Evolutionary conservation across 768 basidiomycete species (phyloP).

Genomic region (Boletus rex-veris): DNA sequence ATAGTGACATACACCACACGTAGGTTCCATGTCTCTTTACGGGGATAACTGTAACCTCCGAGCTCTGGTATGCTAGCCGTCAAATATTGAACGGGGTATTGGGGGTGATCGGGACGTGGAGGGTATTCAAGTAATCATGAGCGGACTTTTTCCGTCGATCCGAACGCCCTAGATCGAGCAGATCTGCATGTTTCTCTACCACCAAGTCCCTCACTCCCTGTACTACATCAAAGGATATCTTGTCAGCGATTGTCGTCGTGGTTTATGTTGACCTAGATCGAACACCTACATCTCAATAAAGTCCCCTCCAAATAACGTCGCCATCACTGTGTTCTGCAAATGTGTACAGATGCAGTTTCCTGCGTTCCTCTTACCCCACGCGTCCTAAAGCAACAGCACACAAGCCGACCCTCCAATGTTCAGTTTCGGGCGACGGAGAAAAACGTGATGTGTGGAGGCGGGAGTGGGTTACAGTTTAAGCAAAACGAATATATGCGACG

Average conservation of each 20-base stretch:
- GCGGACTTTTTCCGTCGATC: conserved; percentile 62
- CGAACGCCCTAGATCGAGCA: conserved; percentile 79
- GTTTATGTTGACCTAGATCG: background rate
- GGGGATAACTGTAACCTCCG: conserved; percentile 75
- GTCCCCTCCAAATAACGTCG: conserved; percentile 74
- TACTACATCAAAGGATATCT: background rate
- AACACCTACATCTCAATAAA: conserved; percentile 62
- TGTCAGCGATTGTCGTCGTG: background rate
- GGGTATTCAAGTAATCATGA: conserved; percentile 78
- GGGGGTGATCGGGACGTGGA: conserved; percentile 84
- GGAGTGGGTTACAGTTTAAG: conserved; percentile 63
- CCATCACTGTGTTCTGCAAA: conserved; percentile 83
- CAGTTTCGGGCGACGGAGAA: conserved; percentile 67
- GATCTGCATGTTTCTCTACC: conserved; percentile 44
- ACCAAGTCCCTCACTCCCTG: conserved; percentile 39
- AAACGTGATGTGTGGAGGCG: conserved; percentile 67
- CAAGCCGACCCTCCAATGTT: conserved; percentile 84
- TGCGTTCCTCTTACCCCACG: conserved; percentile 73
- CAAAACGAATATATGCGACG: conserved; percentile 83
- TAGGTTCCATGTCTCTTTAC: conserved; percentile 81
- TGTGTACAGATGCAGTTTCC: conserved; percentile 91
- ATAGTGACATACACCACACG: conserved; percentile 76
- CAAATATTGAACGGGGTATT: conserved; percentile 85
- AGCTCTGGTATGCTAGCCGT: conserved; percentile 87
- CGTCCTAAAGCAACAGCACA: conserved; percentile 90